Percentiles rank a stretch among this genome's conserved stretches.
phyloP scores from a whole-genome alignment of 331 rosid genomes.

The Spiraea crenata region DNA sequence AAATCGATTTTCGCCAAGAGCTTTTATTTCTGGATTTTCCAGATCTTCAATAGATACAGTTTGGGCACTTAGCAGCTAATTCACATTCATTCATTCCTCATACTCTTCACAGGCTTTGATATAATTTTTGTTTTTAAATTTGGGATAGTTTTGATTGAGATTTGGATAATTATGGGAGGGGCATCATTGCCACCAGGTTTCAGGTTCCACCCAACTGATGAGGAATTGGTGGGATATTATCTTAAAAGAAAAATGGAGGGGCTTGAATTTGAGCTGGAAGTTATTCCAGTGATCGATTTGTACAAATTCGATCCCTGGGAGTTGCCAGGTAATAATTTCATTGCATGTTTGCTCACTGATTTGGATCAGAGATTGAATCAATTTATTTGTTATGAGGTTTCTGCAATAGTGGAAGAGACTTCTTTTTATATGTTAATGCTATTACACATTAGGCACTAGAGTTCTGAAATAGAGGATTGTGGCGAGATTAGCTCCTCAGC shows the following conservation, averaged over 20 bases:
- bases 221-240: conserved; percentile 81
- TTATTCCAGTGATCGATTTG: conserved; percentile 76
- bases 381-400: conserved; percentile 4
- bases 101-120: neutral
- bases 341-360: neutral
- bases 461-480: too few relatives aligned
- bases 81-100: neutral
- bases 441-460: too few relatives aligned
- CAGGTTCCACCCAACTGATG: conserved; percentile 92
- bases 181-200: conserved; percentile 88
- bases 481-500: too few relatives aligned
- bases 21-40: conserved; percentile 85
- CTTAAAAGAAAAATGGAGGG: conserved; percentile 81
- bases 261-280: conserved; percentile 85
- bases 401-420: neutral
- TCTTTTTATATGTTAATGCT: neutral
- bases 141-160: conserved; percentile 12
- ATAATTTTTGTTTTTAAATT: neutral
- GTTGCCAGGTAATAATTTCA: conserved; percentile 61
- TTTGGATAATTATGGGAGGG: conserved; percentile 52
- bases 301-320: conserved; percentile 96
- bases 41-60: conserved; percentile 54
- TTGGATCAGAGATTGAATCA: neutral
- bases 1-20: conserved; percentile 57
- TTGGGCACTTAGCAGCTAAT: conserved; percentile 39